phyloP scores from a whole-genome alignment of 495 filamentous ascomycete species.

The Amniculicola lignicola region DNA sequence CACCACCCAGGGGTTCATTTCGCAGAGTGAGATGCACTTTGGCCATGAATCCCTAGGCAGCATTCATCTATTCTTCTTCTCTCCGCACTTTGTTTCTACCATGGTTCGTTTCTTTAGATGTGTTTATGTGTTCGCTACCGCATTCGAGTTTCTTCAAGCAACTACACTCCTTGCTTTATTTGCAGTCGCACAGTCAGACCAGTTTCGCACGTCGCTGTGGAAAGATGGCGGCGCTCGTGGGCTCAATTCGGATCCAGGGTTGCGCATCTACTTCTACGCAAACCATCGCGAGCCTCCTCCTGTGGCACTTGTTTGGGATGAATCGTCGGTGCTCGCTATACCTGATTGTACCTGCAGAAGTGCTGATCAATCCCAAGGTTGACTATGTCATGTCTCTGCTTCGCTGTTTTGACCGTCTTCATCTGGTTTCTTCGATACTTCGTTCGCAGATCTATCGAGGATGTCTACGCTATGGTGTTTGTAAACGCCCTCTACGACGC shows the following conservation, averaged over 20 bases:
- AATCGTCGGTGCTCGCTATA: not conserved
- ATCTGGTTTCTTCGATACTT: constrained; percentile 1
- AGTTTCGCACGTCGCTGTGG: constrained; percentile 8
- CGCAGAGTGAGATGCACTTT: too few species aligned
- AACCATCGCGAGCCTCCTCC: constrained; percentile 14
- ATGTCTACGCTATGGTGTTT: not conserved
- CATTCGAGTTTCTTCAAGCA: not conserved
- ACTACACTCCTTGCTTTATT: constrained; percentile 1
- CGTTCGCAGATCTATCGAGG: not conserved
- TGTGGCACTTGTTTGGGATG: constrained; percentile 3
- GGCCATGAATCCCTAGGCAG: too few species aligned
- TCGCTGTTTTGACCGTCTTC: not conserved
- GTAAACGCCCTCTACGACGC: constrained; percentile 3
- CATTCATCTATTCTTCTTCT: too few species aligned
- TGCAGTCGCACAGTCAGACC: not conserved
- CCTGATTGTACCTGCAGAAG: not conserved
- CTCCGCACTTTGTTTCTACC: too few species aligned
- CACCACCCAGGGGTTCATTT: too few species aligned
- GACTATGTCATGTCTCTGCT: too few species aligned
- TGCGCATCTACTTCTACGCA: constrained; percentile 9
- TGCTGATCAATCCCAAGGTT: not conserved
- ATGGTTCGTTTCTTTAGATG: too few species aligned
- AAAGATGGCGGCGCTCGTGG: not conserved
- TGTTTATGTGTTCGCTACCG: too few species aligned
- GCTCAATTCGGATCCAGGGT: not conserved